A percentile compares a stretch with the other conserved stretches of the same genome.
phyloP scores from a whole-genome alignment of 2,329 filamentous ascomycete genomes.

The Diplodia mutila region DNA sequence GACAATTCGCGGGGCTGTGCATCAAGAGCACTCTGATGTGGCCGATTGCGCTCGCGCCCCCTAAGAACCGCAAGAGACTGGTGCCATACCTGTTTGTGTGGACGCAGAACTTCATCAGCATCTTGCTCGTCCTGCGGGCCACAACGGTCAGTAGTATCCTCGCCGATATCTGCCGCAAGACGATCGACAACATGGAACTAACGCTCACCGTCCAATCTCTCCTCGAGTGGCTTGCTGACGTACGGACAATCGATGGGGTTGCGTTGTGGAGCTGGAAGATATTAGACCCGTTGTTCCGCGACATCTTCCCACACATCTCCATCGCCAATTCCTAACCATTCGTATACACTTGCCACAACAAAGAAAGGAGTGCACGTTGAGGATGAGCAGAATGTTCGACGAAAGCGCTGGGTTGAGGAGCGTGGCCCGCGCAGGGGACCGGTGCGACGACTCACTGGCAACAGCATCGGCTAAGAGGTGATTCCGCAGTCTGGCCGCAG shows the following conservation, averaged over 20 bases:
- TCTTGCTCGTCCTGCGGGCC: slow-evolving; percentile 61
- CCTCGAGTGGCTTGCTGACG: slow-evolving; percentile 63
- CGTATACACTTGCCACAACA: background rate
- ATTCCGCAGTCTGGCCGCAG: background rate
- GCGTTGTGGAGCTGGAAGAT: slow-evolving; percentile 59
- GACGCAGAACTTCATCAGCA: slow-evolving; percentile 64
- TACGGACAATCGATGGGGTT: slow-evolving; percentile 58
- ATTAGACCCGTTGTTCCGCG: slow-evolving; percentile 21
- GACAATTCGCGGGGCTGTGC: slow-evolving; percentile 59
- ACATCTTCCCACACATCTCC: slow-evolving; percentile 13
- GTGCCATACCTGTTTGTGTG: slow-evolving; percentile 64
- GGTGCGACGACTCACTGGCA: background rate
- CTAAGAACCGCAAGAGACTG: slow-evolving; percentile 61
- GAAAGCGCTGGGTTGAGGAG: background rate
- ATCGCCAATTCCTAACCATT: background rate
- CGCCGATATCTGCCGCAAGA: slow-evolving; percentile 52
- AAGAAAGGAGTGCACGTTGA: background rate
- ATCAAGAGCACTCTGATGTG: slow-evolving; percentile 62
- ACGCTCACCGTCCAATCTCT: slow-evolving; percentile 58
- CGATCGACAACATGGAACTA: slow-evolving; percentile 53
- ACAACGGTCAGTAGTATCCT: slow-evolving; percentile 58
- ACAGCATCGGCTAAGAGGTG: background rate
- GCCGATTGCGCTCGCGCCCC: slow-evolving; percentile 63
- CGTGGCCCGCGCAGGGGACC: background rate
- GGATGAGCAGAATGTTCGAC: background rate